Conservation (phyloP, 1,139 yeast species). For the Sugiyamaella sp. region DNA sequence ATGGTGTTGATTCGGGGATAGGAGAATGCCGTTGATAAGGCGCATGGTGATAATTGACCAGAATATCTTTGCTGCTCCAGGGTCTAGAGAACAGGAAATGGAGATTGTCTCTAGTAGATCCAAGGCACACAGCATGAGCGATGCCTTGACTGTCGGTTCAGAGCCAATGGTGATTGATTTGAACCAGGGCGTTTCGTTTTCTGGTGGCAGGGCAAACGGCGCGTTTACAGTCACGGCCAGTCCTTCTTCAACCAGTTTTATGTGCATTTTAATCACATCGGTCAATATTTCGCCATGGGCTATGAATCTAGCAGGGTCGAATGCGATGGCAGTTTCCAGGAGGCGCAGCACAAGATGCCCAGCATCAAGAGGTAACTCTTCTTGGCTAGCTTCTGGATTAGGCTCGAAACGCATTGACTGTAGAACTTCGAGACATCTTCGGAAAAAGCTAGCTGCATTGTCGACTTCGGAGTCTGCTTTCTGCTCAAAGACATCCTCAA, state of each 20-base stretch:
- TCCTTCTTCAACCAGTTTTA: slow-evolving; percentile 6
- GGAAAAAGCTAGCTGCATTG: slow-evolving; percentile 50
- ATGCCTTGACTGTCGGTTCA: slow-evolving; percentile 35
- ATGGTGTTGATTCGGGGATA: slow-evolving; percentile 17
- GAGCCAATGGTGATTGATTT: slow-evolving; percentile 27
- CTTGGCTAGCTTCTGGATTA: neutral
- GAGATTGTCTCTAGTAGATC: slow-evolving; percentile 55
- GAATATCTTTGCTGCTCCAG: slow-evolving; percentile 17
- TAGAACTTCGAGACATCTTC: slow-evolving; percentile 45
- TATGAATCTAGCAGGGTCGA: slow-evolving; percentile 40
- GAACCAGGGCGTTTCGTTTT: slow-evolving; percentile 23
- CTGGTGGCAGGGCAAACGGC: slow-evolving; percentile 4
- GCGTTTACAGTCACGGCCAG: slow-evolving; percentile 1
- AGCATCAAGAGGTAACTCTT: slow-evolving; percentile 24
- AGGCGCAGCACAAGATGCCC: slow-evolving; percentile 60
- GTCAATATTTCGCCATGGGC: neutral
- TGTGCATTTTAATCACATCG: neutral
- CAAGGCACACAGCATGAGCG: slow-evolving; percentile 53
- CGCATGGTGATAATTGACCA: slow-evolving; percentile 25
- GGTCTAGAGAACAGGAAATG: slow-evolving; percentile 33
- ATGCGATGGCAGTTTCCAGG: slow-evolving; percentile 55
- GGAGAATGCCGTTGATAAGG: slow-evolving; percentile 21
- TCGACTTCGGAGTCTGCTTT: slow-evolving; percentile 36
- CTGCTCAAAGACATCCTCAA: slow-evolving; percentile 34
- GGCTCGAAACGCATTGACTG: slow-evolving; percentile 38